Percentiles rank a stretch among this genome's conserved stretches.
phyloP scores from a whole-genome alignment of 164 flowering plant genomes.

The Stephania japonica region DNA sequence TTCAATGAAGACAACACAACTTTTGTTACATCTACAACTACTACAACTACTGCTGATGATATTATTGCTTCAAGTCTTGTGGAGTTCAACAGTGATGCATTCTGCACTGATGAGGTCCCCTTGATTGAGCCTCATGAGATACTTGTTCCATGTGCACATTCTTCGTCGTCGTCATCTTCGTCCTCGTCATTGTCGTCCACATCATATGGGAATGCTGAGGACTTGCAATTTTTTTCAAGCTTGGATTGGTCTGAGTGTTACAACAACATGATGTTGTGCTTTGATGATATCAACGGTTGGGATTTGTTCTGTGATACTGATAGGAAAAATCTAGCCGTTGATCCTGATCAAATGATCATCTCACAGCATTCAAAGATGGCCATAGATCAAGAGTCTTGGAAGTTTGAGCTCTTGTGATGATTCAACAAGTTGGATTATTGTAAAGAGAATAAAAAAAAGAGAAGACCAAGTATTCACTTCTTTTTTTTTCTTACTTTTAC shows the following conservation, averaged over 20 bases:
- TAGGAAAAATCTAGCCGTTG: constrained; percentile 20
- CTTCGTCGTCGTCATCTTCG: constrained; percentile 21
- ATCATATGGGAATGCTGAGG: constrained; percentile 17
- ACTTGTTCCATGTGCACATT: constrained; percentile 23
- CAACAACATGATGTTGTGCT: constrained; percentile 22
- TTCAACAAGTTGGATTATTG: constrained; percentile 11
- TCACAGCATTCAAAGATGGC: constrained; percentile 24
- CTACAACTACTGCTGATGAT: not conserved
- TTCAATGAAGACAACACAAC: constrained; percentile 9
- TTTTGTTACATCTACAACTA: not conserved
- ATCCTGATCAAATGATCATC: constrained; percentile 10
- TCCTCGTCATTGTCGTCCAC: constrained; percentile 28
- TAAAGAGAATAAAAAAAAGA: constrained; percentile 1
- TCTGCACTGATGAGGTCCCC: constrained; percentile 67
- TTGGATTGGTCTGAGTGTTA: constrained; percentile 36
- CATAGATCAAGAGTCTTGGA: constrained; percentile 41
- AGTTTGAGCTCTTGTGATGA: constrained; percentile 31
- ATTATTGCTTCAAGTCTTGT: constrained; percentile 2
- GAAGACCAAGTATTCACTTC: not conserved
- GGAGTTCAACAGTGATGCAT: constrained; percentile 19
- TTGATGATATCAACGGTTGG: constrained; percentile 51
- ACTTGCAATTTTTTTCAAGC: constrained; percentile 22
- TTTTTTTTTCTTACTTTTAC: not conserved
- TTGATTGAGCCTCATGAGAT: constrained; percentile 56
- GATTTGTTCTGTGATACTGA: constrained; percentile 32